Evolutionary conservation across 192 early-diverging fungal genomes (phyloP), one percentile per base, ranked within the genome.

Genomic region (Borealophlyctis nickersoniae): DNA sequence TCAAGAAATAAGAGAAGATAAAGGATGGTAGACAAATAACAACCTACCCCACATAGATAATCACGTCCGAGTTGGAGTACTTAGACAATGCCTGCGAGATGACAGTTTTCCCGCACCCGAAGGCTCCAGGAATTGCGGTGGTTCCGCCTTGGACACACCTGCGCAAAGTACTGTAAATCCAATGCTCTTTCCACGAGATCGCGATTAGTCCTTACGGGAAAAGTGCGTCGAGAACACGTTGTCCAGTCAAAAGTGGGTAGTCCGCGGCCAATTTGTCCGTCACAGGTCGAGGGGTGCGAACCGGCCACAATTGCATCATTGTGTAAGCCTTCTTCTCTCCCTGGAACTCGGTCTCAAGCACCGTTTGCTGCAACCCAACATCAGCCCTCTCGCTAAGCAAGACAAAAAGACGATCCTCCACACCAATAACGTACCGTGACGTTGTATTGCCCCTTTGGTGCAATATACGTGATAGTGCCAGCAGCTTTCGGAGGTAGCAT

Each of bases 81-180:
- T 99, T 99, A 51, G 97, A 97, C 61, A 99, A 77, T 2, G 97
- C 90, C 80, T 99, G 97, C 11, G 96, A 98, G 83, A 99, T 99
- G 55, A 99, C 97, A 51, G 97, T 99, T 83, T 99, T 99, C 36
- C 97, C 97, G 75, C 97, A 99, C 50, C 97, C 97, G 69, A 99
- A 99, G 58, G 97, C 97, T 55, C 97, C 97, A 16, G 97, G 97
- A 79, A 99, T 99, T 39, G 96, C 95, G 7, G 96, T 98, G 28
- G 97, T 99, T 57, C 97, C 97, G 68, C 97, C 97, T 75, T 98
- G 94, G 1, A 98, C 95, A 77, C 97, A 98, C 3, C 89, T 89
- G 64, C 24, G 49, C 26, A 13, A 26, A 34, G 39, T 4, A 31
- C 27, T 49, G 22, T 11, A 77, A 26, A 30, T 5, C 36, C 49